A percentile compares a stretch with the other conserved stretches of the same genome.
Evolutionary conservation across 2,329 filamentous ascomycete species (phyloP).

Genomic region (Verticillium nubilum): DNA sequence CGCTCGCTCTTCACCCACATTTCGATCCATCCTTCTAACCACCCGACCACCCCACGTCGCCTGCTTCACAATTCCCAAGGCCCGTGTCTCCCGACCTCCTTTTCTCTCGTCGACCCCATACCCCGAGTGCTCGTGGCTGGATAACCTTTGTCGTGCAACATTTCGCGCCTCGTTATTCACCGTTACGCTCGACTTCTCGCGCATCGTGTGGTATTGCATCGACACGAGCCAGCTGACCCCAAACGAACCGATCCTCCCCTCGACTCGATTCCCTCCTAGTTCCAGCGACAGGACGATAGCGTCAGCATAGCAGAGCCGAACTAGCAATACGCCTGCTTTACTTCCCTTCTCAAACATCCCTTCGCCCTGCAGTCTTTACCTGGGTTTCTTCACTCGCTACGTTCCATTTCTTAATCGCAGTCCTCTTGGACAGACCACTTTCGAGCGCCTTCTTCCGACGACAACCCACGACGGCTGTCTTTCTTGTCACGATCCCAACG

Average conservation of each 20-base stretch:
- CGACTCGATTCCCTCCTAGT: not conserved
- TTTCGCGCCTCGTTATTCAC: not conserved
- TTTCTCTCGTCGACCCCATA: not conserved
- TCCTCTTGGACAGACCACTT: not conserved
- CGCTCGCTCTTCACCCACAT: not conserved
- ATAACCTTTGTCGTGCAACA: not conserved
- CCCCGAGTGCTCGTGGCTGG: not conserved
- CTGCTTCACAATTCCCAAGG: not conserved
- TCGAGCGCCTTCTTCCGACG: not conserved
- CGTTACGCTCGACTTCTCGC: not conserved
- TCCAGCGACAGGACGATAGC: not conserved
- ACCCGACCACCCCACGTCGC: not conserved
- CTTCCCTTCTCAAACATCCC: not conserved
- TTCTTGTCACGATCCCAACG: not conserved
- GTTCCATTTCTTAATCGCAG: not conserved
- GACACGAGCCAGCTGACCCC: not conserved
- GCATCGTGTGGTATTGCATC: not conserved
- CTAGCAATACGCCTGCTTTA: not conserved
- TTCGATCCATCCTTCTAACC: not conserved
- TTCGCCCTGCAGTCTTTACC: slow-evolving; percentile 1
- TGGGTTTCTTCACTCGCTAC: not conserved
- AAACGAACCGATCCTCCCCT: not conserved
- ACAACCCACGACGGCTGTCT: slow-evolving; percentile 6
- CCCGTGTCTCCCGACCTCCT: not conserved
- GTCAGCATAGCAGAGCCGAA: not conserved